Evolutionary conservation across 345 rosid species (phyloP).

Genomic region (Luvunga scandens): DNA sequence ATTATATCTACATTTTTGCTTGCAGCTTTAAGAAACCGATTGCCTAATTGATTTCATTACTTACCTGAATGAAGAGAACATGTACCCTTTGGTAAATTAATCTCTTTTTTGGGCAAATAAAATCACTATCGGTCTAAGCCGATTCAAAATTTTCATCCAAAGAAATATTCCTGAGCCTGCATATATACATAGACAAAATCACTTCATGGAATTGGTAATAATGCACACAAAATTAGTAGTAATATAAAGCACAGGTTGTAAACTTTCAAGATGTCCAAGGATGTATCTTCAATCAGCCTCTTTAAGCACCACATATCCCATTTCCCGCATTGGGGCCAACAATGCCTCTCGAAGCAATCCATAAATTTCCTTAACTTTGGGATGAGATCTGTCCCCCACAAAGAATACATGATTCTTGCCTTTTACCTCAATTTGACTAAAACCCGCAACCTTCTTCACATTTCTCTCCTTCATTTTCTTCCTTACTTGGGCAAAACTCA

Average conservation of each 20-base stretch:
- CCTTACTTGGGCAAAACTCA: constrained; percentile 36
- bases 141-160: background rate
- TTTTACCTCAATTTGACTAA: constrained; percentile 37
- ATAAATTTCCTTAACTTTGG: constrained; percentile 32
- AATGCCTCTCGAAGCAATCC: constrained; percentile 23
- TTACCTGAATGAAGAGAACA: background rate
- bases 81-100: background rate
- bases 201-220: background rate
- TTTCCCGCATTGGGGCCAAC: constrained; percentile 23
- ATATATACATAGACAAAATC: background rate
- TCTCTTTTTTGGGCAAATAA: background rate
- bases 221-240: background rate
- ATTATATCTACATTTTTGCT: background rate
- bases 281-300: background rate
- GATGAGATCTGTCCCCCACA: constrained; percentile 37
- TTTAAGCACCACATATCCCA: constrained; percentile 3
- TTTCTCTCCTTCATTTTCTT: constrained; percentile 38
- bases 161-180: background rate
- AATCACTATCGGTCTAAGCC: background rate
- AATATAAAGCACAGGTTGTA: background rate
- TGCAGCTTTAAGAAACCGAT: background rate
- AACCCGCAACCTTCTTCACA: constrained; percentile 39
- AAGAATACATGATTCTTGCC: constrained; percentile 36
- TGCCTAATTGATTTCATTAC: background rate
- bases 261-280: background rate